Conservation (phyloP, 2,329 filamentous ascomycete genomes). For the Amauroascus niger region DNA sequence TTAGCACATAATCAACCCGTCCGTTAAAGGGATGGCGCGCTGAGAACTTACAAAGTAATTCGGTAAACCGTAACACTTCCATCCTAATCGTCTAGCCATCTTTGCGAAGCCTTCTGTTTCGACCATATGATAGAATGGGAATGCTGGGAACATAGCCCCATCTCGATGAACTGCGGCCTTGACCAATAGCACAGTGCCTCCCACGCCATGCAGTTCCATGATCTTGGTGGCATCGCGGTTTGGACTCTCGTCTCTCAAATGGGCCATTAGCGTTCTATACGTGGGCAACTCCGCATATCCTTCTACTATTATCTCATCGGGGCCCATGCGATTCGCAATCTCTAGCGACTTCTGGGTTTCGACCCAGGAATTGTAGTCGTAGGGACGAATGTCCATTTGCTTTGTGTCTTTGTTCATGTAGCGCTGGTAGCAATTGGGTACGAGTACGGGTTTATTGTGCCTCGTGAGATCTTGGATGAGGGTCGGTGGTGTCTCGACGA, state of each 20-base stretch:
- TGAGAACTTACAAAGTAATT: conserved; percentile 74
- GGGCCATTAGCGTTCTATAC: conserved; percentile 83
- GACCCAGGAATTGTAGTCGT: conserved; percentile 97
- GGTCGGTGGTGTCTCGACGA: conserved; percentile 73
- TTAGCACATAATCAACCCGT: conserved; percentile 5
- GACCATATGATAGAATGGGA: conserved; percentile 91
- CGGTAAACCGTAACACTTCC: conserved; percentile 76
- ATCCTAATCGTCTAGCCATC: conserved; percentile 85
- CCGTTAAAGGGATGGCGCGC: background rate
- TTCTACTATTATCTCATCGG: conserved; percentile 86
- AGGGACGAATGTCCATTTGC: conserved; percentile 65
- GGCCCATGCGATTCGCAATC: conserved; percentile 68
- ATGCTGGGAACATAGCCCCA: conserved; percentile 96
- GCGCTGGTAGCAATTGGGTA: conserved; percentile 90
- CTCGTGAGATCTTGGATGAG: conserved; percentile 85
- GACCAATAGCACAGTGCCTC: conserved; percentile 82
- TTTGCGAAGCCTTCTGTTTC: conserved; percentile 97
- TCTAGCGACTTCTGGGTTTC: conserved; percentile 72
- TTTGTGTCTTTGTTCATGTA: conserved; percentile 65
- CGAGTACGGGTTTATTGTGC: conserved; percentile 83
- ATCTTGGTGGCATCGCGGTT: conserved; percentile 51
- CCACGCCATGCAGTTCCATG: conserved; percentile 80
- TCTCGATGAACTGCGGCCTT: conserved; percentile 96
- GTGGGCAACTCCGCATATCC: conserved; percentile 90
- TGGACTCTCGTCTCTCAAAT: conserved; percentile 53